Evolutionary conservation across 2,329 filamentous ascomycete genomes (phyloP), one percentile per base, ranked within the genome.

Genomic region (Daldinia sp.): DNA sequence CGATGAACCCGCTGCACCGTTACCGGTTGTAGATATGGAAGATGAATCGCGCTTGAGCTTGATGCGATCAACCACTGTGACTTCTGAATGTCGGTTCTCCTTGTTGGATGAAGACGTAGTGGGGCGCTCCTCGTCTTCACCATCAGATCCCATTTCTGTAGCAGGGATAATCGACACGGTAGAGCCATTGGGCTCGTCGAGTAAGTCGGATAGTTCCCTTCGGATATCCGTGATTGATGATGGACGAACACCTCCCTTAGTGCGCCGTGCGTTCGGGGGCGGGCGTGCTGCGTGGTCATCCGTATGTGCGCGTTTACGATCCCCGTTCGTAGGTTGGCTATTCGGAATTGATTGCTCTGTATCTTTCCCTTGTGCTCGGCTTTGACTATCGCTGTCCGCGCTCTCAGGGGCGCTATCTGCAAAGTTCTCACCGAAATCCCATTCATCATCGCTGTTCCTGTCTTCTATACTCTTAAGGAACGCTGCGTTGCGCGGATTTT

Each of bases 381-480:
- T 45, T 45, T 67, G 61, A 37, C 79, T 75, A 59, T 73, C 75
- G 69, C 58, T 64, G 49, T 78, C 73, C 53, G 73, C 61, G 50
- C 73, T 72, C 6, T 77, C 75, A 43, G 79, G 73, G 15, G 80
- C 75, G 59, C 80, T 77, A 34, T 80, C 77, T 29, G 79, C 75
- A 68, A 78, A 72, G 37, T 86, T 81, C 43, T 89, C 85, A 7
- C 93, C 78, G 71, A 96, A 90, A 68, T 94, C 90, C 76, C 90
- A 85, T 56, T 93, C 90, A 56, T 95, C 89, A 45, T 92, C 90
- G 70, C 83, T 83, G 60, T 89, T 90, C 50, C 86, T 86, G 73
- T 97, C 94, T 71, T 97, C 93, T 53, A 99, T 91, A 5, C 93
- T 93, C 67, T 88, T 89, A 70, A 99, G 84, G 80, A 99, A 99